A percentile compares a stretch with the other conserved stretches of the same genome.
These are phyloP conservation scores for Camellia oleifera DNA, from an alignment of 179 eudicot species.

Conservation along the genomic window DNA sequence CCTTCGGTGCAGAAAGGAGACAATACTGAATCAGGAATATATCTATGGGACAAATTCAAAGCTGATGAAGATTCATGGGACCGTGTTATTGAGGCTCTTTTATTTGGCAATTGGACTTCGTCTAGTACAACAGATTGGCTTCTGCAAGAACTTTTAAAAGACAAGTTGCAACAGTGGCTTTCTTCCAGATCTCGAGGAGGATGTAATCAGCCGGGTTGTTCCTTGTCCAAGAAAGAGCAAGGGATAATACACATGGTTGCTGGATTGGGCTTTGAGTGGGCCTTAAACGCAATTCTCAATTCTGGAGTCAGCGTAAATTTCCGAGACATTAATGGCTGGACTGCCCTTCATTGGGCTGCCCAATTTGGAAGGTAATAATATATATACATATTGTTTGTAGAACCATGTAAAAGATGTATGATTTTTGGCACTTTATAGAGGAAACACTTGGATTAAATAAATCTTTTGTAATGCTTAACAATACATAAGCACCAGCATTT, in stretches of 20 bases:
- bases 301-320: conserved; percentile 78
- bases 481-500: not conserved
- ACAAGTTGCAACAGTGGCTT: conserved; percentile 79
- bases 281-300: conserved; percentile 66
- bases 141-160: conserved; percentile 75
- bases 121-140: conserved; percentile 70
- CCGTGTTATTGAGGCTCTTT: conserved; percentile 57
- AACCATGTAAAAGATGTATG: not conserved
- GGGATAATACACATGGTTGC: conserved; percentile 91
- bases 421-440: not conserved
- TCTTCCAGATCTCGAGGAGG: conserved; percentile 36
- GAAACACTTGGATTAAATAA: not conserved
- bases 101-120: conserved; percentile 53
- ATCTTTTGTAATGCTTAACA: not conserved
- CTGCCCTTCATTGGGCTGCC: conserved; percentile 99
- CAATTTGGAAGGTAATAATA: conserved; percentile 77
- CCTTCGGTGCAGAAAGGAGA: conserved; percentile 39
- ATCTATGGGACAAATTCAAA: conserved; percentile 34
- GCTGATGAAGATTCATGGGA: conserved; percentile 54
- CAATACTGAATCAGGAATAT: conserved; percentile 31
- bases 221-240: conserved; percentile 85
- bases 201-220: conserved; percentile 25
- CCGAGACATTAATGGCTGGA: conserved; percentile 95
- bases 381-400: not conserved
- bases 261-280: conserved; percentile 94